Evolutionary conservation across 164 flowering plant species (phyloP).

Genomic region (Stephania japonica): DNA sequence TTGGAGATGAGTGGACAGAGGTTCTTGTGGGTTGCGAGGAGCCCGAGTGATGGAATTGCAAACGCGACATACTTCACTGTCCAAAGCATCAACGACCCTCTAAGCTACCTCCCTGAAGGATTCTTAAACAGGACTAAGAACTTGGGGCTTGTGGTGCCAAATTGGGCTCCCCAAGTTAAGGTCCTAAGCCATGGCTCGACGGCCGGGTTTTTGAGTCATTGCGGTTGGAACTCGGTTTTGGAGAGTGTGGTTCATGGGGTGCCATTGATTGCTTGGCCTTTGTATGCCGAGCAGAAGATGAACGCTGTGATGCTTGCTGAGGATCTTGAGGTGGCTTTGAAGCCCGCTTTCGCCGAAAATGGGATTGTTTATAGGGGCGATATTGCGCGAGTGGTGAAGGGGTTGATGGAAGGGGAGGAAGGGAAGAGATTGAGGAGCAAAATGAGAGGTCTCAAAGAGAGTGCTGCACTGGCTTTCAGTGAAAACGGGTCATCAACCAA

Average conservation of each 20-base stretch:
- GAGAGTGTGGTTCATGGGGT: slow-evolving; percentile 35
- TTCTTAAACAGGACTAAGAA: slow-evolving; percentile 25
- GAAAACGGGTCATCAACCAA: slow-evolving; percentile 30
- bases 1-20: slow-evolving; percentile 57
- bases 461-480: slow-evolving; percentile 13
- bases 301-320: slow-evolving; percentile 28
- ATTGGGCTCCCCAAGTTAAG: slow-evolving; percentile 39
- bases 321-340: slow-evolving; percentile 44
- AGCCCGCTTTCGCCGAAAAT: slow-evolving; percentile 23
- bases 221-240: slow-evolving; percentile 43
- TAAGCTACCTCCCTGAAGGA: slow-evolving; percentile 24
- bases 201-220: slow-evolving; percentile 39
- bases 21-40: slow-evolving; percentile 58
- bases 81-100: slow-evolving; percentile 15
- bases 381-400: slow-evolving; percentile 37
- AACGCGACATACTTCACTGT: slow-evolving; percentile 14
- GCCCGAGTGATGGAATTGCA: slow-evolving; percentile 12
- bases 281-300: slow-evolving; percentile 42
- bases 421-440: slow-evolving; percentile 21
- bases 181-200: slow-evolving; percentile 29
- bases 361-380: slow-evolving; percentile 39
- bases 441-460: slow-evolving; percentile 29
- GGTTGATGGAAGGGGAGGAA: slow-evolving; percentile 33
- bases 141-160: slow-evolving; percentile 28
- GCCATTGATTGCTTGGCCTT: slow-evolving; percentile 42